Percentiles rank a stretch among this genome's conserved stretches.
Evolutionary conservation across 2,329 filamentous ascomycete genomes (phyloP).

Genomic region (Chrysosporium keratinophilum): DNA sequence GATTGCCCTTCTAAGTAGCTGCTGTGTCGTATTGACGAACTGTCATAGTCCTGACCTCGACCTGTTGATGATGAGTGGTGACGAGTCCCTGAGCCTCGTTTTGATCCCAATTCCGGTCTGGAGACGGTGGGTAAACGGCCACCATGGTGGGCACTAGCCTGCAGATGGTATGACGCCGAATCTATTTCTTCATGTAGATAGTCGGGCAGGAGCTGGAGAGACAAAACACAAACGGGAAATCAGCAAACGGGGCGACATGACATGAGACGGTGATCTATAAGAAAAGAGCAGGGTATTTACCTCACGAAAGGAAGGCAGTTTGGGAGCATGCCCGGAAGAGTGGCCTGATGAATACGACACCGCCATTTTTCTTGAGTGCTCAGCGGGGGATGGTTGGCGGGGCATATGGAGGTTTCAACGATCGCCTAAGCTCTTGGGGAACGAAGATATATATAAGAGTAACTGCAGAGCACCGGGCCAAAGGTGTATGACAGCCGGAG

Average conservation of each 20-base stretch:
- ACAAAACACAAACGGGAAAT: not conserved
- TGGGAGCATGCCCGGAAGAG: conserved; percentile 5
- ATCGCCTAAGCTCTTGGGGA: not conserved
- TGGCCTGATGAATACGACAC: conserved; percentile 13
- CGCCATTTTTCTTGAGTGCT: conserved; percentile 13
- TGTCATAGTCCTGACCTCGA: conserved; percentile 5
- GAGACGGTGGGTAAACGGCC: conserved; percentile 4
- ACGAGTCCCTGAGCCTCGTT: not conserved
- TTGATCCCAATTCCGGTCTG: conserved; percentile 1
- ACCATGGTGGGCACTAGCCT: conserved; percentile 6
- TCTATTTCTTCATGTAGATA: conserved; percentile 16
- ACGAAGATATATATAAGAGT: not conserved
- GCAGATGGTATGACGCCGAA: conserved; percentile 10
- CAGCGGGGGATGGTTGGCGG: conserved; percentile 9
- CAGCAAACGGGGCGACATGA: not conserved
- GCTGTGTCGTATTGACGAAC: not conserved
- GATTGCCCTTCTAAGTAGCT: conserved; percentile 5
- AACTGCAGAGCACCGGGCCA: not conserved
- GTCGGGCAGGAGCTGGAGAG: conserved; percentile 14
- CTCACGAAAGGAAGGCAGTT: conserved; percentile 15
- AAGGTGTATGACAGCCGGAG: conserved; percentile 8
- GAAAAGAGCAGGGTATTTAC: conserved; percentile 8
- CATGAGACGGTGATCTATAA: not conserved
- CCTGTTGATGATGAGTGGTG: not conserved
- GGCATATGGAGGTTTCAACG: conserved; percentile 11